Percentiles rank a stretch among this genome's conserved stretches.
Evolutionary conservation across 768 basidiomycete species (phyloP).

Genomic region (Kwoniella sp.): DNA sequence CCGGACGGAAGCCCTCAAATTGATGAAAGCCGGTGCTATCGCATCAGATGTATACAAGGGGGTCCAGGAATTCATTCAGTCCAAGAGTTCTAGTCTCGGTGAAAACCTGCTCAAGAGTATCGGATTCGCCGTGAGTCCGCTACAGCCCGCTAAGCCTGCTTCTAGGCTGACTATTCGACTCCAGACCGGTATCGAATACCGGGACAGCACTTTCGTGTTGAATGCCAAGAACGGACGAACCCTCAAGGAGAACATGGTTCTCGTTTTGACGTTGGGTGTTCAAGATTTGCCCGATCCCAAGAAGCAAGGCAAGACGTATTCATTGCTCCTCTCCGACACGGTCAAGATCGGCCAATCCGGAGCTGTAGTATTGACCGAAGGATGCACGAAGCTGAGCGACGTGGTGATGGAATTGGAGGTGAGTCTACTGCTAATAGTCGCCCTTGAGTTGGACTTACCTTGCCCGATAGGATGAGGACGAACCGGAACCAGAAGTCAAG

Average conservation of each 20-base stretch:
- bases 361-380: constrained; percentile 67
- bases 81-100: constrained; percentile 76
- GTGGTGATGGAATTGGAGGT: constrained; percentile 56
- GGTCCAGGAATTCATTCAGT: constrained; percentile 64
- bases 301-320: constrained; percentile 70
- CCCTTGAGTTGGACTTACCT: not conserved
- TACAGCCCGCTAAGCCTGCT: not conserved
- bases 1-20: constrained; percentile 67
- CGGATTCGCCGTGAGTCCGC: constrained; percentile 71
- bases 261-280: constrained; percentile 81
- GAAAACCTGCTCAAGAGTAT: constrained; percentile 80
- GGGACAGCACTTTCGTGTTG: constrained; percentile 78
- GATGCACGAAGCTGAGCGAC: constrained; percentile 76
- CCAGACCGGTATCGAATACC: constrained; percentile 92
- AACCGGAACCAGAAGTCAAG: constrained; percentile 54
- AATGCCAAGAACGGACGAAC: constrained; percentile 70
- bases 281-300: constrained; percentile 70
- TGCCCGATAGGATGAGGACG: constrained; percentile 55
- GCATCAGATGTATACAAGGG: constrained; percentile 78
- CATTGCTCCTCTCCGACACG: constrained; percentile 82
- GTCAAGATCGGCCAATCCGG: constrained; percentile 65
- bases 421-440: not conserved
- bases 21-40: constrained; percentile 72
- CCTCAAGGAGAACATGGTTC: constrained; percentile 74
- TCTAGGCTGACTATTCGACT: not conserved